phyloP scores from a whole-genome alignment of 441 rosid species.

The Kokia cookei region DNA sequence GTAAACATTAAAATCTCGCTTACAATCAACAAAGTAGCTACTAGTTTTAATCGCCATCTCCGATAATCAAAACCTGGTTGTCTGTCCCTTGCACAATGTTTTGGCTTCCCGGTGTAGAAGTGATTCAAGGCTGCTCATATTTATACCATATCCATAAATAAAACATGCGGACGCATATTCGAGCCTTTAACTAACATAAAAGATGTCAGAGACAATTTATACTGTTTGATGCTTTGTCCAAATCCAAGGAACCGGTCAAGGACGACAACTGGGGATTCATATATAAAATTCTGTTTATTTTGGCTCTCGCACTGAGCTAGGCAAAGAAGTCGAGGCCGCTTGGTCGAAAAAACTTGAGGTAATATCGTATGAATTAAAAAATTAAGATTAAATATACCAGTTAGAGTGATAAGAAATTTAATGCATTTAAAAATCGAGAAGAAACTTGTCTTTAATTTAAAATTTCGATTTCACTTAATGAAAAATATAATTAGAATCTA shows the following conservation, averaged over 20 bases:
- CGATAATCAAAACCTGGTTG: background rate
- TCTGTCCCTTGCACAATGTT: background rate
- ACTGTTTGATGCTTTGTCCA: background rate
- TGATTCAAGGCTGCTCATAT: background rate
- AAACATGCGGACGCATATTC: background rate
- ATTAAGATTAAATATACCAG: no score
- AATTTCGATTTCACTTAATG: no score
- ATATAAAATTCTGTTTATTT: background rate
- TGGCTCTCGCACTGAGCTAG: background rate
- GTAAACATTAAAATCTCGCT: background rate
- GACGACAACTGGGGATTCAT: background rate
- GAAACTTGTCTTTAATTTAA: no score
- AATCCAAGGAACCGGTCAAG: background rate
- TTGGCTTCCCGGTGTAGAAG: background rate
- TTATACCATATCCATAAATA: background rate
- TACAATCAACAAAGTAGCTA: background rate
- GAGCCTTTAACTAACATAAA: background rate
- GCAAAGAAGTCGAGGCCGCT: background rate
- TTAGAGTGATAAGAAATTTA: no score
- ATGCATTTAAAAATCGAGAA: no score
- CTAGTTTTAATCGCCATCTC: background rate
- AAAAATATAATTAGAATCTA: no score
- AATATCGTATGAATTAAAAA: background rate
- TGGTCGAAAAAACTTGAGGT: background rate
- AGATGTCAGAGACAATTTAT: background rate